Base-by-base conservation (phyloP, 768 basidiomycete genomes). In the Mycena filopes region DNA sequence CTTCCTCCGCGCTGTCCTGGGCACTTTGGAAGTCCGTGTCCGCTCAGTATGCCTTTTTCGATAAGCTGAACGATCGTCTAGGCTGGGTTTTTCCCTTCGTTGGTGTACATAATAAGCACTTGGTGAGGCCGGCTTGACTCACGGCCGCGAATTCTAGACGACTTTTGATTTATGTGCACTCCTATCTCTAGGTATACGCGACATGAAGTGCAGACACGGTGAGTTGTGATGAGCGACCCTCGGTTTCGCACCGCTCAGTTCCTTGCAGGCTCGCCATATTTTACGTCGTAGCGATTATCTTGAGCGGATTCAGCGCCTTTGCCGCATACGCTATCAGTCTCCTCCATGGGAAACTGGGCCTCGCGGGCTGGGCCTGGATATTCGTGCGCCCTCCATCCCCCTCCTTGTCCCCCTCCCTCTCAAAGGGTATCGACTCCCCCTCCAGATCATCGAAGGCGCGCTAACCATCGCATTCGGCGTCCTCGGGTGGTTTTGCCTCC, bases 301-400 rank as follows among this genome's bases (percentile, higher is more conserved):
- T 78, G 29, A 81, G 80, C 16, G 84, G 83, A 3, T 85, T 86
- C 69, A 82, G 83, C 69, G 79, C 84, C 21, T 81, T 86, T 38
- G 75, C 85, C 51, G 83, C 82, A 0, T 85, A 84, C 68, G 70
- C 72, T 36, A 51, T 85, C 50, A 82, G 80, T 48, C 75, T 80
- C 21, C 74, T 86, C 28, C 73, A 74, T 2, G 85, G 84, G 0
- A 77, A 73, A 65, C 63, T 72, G 42, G 83, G 82, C 18, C 72
- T 84, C 42, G 70, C 79, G 26, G 84, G 82, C 7, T 85, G 84
- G 84, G 78, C 83, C 2, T 86, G 84, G 83, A 85, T 86, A 54
- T 86, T 86, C 70, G 85, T 83, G 67, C 68, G 80, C 71, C 21
- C 40, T 47, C 12, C 21, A 41, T 47, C 12, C 38, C n/a, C 48